Evolutionary conservation across 2,329 filamentous ascomycete species (phyloP), one percentile per base, ranked within the genome.

Genomic region (Sclerotinia glacialis): DNA sequence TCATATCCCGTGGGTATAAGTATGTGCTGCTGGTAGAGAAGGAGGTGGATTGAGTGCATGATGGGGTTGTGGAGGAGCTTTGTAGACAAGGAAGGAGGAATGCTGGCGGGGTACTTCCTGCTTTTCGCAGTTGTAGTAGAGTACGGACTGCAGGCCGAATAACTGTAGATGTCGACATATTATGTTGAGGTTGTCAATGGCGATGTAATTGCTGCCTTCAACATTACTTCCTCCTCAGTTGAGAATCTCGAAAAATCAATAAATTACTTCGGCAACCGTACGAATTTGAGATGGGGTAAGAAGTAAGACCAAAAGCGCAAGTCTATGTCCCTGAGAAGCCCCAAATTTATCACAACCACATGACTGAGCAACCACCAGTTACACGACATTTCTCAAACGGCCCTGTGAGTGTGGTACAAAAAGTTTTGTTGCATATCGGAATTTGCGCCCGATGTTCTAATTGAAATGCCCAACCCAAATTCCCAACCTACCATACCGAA

Each of bases 1-100:
- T 97, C 80, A 86, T 86, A 80, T 97, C 93, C 75, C 87, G 86
- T 40, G 76, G 76, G 59, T 71, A 75, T 47, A 68, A 59, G 46
- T 65, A 61, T 49, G 68, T 68, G 26, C 72, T 56, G 28, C 64
- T 74, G 61, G 71, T 76, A 28, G 76, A 76, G 70, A 78, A 78
- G 59, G 72, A 56, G 63, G 73, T 70, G 64, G 65, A 70, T 70
- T 76, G 75, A 26, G 60, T 56, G 26, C 40, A 50, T 53, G 64
- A 64, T 49, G 73, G 71, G 14, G n/a, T 64, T 31, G 42, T 58
- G 55, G 44, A 61, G 55, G 54, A 61, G 26, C 49, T 49, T 18
- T 71, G 62, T 50, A 74, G 65, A 47, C 73, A 73, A 0, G 76
- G 75, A 12, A 76, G 69, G 62, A 77, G 76, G 70, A 77, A 78